Evolutionary conservation across 108 stramenopile genomes (phyloP), one percentile per base, ranked within the genome.

Genomic region (Nitzschia palea): DNA sequence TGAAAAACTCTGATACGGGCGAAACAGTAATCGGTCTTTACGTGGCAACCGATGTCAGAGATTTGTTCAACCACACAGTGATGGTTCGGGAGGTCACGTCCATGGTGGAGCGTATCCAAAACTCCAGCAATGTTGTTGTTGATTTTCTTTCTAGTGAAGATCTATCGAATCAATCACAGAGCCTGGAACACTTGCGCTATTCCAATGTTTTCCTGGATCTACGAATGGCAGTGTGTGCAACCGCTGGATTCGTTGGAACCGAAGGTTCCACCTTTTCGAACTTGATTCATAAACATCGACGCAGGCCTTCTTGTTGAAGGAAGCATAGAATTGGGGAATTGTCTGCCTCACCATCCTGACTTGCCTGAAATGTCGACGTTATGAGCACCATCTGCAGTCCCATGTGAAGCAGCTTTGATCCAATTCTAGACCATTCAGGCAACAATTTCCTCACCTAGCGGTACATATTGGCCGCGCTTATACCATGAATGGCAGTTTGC

Each of bases 161-260:
- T 48, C 15, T 48, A 20, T 18, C n/a, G 47, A 20, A 48, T 18
- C 18, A 48, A 18, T 5, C 47, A 20, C 8, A 48, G 4, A 4
- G 4, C 4, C 47, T 48, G 9, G 47, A 18, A 20, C 18, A 20
- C 4, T 55, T 55, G 28, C 30, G 28, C 14, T 55, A 55, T 29
- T 6, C 54, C 6, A 33, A n/a, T n/a, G 31, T 55, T 29, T 55
- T 55, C n/a, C 10, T 55, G 54, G 54, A 55, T 20, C 10, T 32
- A 3, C 54, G 29, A 33, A 32, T 55, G 54, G 54, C 54, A 29
- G 54, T 28, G n/a, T 55, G 54, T 29, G 54, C 54, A 4, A 55
- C 30, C 22, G 29, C 29, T 29, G 54, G 54, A n/a, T 55, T 28
- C 28, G n/a, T 48, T 48, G 47, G 47, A 12, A 48, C 47, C 4